Evolutionary conservation across 148 eudicot genomes (phyloP).

Genomic region (Tetragonia tetragonoides): DNA sequence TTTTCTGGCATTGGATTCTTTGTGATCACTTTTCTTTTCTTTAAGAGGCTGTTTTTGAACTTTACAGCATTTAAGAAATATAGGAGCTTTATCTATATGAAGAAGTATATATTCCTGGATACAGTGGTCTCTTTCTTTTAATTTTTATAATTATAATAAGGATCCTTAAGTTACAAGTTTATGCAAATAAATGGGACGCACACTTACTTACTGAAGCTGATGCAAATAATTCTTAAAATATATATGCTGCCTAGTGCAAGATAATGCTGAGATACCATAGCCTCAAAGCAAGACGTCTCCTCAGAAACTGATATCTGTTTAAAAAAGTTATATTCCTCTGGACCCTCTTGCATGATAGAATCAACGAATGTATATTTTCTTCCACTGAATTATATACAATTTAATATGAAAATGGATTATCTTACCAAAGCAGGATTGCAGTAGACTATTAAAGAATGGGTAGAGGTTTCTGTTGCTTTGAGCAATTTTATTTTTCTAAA

Average conservation of each 20-base stretch:
- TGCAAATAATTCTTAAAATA: neutral
- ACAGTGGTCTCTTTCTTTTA: neutral
- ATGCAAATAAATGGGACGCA: neutral
- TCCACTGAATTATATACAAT: slow-evolving; percentile 11
- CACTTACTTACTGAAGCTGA: neutral
- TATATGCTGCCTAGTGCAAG: neutral
- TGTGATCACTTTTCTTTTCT: slow-evolving; percentile 27
- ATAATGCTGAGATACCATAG: neutral
- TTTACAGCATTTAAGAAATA: slow-evolving; percentile 23
- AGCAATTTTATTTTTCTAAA: neutral
- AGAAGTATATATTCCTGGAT: slow-evolving; percentile 16
- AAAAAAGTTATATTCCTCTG: neutral
- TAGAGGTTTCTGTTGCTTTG: neutral
- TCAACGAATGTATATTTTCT: neutral
- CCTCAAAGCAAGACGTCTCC: neutral
- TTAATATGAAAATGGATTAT: neutral
- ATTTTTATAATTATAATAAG: neutral
- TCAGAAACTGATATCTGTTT: neutral
- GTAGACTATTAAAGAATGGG: neutral
- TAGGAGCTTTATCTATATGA: slow-evolving; percentile 4
- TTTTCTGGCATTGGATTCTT: slow-evolving; percentile 34
- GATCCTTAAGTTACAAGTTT: neutral
- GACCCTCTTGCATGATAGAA: slow-evolving; percentile 6
- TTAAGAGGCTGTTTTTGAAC: slow-evolving; percentile 24
- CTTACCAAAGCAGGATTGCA: no score